These are phyloP conservation scores for Saccharomyces mikatae DNA, from an alignment of 805 yeast species.

Conservation along the genomic window DNA sequence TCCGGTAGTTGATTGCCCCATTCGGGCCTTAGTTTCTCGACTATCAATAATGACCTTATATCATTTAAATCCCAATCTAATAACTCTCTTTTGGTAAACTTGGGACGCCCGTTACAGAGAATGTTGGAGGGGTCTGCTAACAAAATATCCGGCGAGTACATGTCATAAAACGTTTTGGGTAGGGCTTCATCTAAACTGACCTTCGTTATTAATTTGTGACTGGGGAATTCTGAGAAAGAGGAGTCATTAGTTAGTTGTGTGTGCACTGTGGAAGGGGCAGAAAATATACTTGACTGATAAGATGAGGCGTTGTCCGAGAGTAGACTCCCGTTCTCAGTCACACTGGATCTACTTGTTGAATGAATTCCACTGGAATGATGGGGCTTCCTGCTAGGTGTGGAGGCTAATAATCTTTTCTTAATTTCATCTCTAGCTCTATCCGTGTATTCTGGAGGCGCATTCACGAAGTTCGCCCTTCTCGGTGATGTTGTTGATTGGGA, in stretches of 20 bases:
- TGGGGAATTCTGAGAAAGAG: background rate
- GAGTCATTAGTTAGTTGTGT: conserved; percentile 1
- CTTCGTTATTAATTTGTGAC: background rate
- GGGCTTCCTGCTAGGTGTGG: background rate
- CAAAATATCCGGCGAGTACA: conserved; percentile 45
- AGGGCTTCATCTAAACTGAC: conserved; percentile 37
- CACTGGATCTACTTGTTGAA: background rate
- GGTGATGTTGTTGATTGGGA: background rate
- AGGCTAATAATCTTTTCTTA: conserved; percentile 21
- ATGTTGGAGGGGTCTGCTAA: conserved; percentile 29
- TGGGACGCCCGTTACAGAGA: conserved; percentile 47
- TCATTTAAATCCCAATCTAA: conserved; percentile 63
- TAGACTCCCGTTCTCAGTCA: background rate
- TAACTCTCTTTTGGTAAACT: conserved; percentile 48
- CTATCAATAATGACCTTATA: conserved; percentile 49
- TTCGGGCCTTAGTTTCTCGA: conserved; percentile 38
- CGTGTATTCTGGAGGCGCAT: conserved; percentile 30
- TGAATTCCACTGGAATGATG: background rate
- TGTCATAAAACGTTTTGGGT: conserved; percentile 40
- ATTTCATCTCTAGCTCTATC: conserved; percentile 31
- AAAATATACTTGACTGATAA: conserved; percentile 8
- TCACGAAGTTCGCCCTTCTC: conserved; percentile 18
- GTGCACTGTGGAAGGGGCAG: background rate
- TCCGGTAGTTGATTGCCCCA: conserved; percentile 45
- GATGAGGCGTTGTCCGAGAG: conserved; percentile 3